Evolutionary conservation across 2,329 filamentous ascomycete genomes (phyloP).

Genomic region (Cordyceps cateniannulata): DNA sequence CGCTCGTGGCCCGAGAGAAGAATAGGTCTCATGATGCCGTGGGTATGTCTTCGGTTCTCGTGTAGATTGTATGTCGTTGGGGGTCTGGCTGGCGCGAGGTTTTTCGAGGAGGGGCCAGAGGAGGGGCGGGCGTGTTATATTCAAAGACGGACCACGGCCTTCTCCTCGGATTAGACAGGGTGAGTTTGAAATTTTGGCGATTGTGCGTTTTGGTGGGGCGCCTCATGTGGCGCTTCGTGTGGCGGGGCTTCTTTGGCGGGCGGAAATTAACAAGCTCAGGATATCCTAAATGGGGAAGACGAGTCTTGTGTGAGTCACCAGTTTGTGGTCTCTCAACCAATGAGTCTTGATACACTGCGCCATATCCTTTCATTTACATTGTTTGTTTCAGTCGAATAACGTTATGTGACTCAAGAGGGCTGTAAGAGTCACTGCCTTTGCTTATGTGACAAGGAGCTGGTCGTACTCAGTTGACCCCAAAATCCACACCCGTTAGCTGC

Average conservation of each 20-base stretch:
- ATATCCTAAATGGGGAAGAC: background rate
- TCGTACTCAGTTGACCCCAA: no score
- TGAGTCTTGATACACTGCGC: no score
- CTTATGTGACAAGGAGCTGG: no score
- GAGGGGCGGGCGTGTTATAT: constrained; percentile 6
- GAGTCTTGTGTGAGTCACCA: background rate
- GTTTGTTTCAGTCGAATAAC: no score
- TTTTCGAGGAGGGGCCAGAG: constrained; percentile 8
- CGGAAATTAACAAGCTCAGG: background rate
- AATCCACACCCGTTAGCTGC: no score
- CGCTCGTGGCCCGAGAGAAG: constrained; percentile 94
- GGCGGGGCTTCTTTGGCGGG: constrained; percentile 9
- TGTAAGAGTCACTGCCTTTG: no score
- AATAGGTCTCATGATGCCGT: constrained; percentile 81
- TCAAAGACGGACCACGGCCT: background rate
- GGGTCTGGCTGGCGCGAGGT: constrained; percentile 3
- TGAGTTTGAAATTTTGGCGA: constrained; percentile 36
- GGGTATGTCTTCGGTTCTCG: constrained; percentile 11
- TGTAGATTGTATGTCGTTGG: background rate
- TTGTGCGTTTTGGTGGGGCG: constrained; percentile 42
- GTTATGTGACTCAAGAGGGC: no score
- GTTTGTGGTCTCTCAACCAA: background rate
- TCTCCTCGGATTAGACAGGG: constrained; percentile 17
- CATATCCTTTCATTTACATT: no score
- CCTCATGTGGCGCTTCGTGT: constrained; percentile 20